Base-by-base conservation (phyloP, 1,139 yeast genomes). In the Nadsonia starkeyi-henricii region DNA sequence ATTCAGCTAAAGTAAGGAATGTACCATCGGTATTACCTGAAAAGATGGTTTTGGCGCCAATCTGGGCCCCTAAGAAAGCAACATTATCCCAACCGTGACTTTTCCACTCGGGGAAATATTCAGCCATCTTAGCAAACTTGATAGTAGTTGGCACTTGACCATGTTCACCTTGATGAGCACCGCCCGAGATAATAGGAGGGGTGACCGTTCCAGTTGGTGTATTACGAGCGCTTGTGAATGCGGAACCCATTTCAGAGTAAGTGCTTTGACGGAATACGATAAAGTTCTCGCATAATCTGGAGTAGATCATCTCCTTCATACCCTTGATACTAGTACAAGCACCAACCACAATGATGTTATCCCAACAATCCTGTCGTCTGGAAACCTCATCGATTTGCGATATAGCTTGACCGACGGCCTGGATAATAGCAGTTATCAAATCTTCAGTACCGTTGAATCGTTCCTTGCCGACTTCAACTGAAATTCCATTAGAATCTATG, bases 61-160 rank as follows among this genome's bases (percentile, higher is more conserved):
- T 83, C 63, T 86, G 85, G 1, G 86, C 95, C 1, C 97, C 97
- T 53, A 89, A 69, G 60, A 89, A 85, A 17, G 75, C 65, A 52
- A 81, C 78, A 56, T 85, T 91, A 53, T 83, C 81, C 77, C 83
- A 82, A 1, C 85, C 86, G 44, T 78, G 76, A 57, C 80, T 80
- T 65, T 89, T 89, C 97, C 97, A 91, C 57, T 86, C 96, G 1
- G 95, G 86, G 66, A 91, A 91, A 64, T 91, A 89, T 47, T 89
- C 97, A 0, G 96, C 94, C 61, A 78, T 74, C 58, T 81, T 82
- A 33, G 81, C 79, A 48, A 79, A 62, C 56, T 75, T 79, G 49
- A 89, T 75, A 13, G 79, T 71, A 20, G 80, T 78, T 18, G 97
- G 97, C 1, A 82, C 89, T 65, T 89, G 96, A 23, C 67, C 63